phyloP scores from a whole-genome alignment of 2,329 filamentous ascomycete genomes.

The Monilinia aucupariae region DNA sequence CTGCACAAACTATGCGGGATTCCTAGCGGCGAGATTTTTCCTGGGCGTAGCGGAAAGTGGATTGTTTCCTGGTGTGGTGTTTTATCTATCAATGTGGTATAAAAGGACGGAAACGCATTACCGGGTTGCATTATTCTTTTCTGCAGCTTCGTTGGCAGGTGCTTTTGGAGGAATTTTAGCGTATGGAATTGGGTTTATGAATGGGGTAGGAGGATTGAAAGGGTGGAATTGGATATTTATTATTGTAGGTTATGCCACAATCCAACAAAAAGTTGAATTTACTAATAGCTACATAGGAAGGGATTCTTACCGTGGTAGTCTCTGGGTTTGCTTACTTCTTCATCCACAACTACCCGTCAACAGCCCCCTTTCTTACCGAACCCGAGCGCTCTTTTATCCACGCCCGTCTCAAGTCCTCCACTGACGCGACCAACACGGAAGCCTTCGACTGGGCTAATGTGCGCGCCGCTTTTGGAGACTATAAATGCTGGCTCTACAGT shows the following conservation, averaged over 20 bases:
- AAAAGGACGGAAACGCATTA: conserved; percentile 50
- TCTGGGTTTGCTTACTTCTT: conserved; percentile 50
- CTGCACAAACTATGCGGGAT: conserved; percentile 46
- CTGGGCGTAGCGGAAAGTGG: conserved; percentile 52
- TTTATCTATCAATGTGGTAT: conserved; percentile 47
- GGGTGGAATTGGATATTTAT: conserved; percentile 59
- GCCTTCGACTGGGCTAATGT: conserved; percentile 65
- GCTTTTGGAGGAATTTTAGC: conserved; percentile 53
- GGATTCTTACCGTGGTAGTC: conserved; percentile 49
- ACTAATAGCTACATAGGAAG: conserved; percentile 40
- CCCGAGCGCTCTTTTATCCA: conserved; percentile 40
- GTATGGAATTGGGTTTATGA: conserved; percentile 52
- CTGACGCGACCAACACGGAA: conserved; percentile 64
- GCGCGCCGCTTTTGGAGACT: conserved; percentile 55
- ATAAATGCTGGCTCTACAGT: conserved; percentile 68
- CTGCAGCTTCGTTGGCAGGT: conserved; percentile 49
- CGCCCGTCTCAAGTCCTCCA: conserved; percentile 59
- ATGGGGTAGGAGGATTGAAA: conserved; percentile 45
- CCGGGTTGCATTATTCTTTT: conserved; percentile 52
- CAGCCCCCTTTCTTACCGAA: conserved; percentile 52
- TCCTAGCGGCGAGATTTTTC: conserved; percentile 50
- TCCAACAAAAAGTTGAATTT: neutral
- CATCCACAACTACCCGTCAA: conserved; percentile 60
- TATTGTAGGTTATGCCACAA: conserved; percentile 39
- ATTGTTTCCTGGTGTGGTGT: conserved; percentile 50